These are phyloP conservation scores for Salix arbutifolia DNA, from an alignment of 345 rosid species.

Conservation along the genomic window DNA sequence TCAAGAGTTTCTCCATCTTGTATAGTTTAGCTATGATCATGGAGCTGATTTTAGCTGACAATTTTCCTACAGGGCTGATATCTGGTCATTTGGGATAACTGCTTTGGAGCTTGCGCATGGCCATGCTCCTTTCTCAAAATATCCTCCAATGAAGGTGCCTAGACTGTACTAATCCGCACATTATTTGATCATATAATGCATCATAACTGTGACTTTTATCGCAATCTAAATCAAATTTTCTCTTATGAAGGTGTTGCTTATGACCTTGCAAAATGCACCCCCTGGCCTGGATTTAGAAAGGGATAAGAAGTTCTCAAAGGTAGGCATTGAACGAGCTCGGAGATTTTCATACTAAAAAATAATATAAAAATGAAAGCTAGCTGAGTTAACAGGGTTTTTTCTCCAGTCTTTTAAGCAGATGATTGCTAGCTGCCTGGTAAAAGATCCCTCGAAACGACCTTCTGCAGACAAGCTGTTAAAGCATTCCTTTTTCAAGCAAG, in stretches of 20 bases:
- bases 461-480: slow-evolving; percentile 73
- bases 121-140: slow-evolving; percentile 99
- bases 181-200: slow-evolving; percentile 8
- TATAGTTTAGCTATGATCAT: slow-evolving; percentile 3
- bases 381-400: slow-evolving; percentile 17
- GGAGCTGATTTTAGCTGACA: slow-evolving; percentile 22
- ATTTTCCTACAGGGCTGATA: slow-evolving; percentile 76
- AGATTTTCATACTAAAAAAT: not conserved
- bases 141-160: slow-evolving; percentile 96
- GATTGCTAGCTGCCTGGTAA: slow-evolving; percentile 97
- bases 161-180: not conserved
- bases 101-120: slow-evolving; percentile 99
- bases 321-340: slow-evolving; percentile 19
- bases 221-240: slow-evolving; percentile 22
- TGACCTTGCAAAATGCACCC: slow-evolving; percentile 99
- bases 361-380: not conserved
- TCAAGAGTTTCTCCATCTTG: slow-evolving; percentile 5
- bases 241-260: slow-evolving; percentile 74
- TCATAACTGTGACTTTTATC: not conserved
- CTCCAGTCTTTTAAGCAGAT: slow-evolving; percentile 95
- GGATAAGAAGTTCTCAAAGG: slow-evolving; percentile 93
- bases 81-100: slow-evolving; percentile 99
- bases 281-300: slow-evolving; percentile 96
- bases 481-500: slow-evolving; percentile 98
- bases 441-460: slow-evolving; percentile 95